Evolutionary conservation across 768 basidiomycete species (phyloP), one percentile per base, ranked within the genome.

Genomic region (Phylloporus arenicola): DNA sequence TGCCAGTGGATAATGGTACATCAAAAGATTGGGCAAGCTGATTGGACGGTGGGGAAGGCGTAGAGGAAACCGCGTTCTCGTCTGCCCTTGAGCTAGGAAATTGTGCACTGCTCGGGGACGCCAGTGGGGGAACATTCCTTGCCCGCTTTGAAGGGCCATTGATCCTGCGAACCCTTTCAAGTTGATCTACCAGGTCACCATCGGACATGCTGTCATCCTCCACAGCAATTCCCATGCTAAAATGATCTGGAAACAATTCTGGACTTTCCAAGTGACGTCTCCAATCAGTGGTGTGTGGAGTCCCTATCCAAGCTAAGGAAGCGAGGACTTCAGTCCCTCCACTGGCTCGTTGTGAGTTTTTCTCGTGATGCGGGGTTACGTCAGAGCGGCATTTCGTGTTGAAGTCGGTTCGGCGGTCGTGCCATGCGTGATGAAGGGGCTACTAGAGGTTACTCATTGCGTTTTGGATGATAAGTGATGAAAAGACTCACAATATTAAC

Each of bases 161-260:
- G 55, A 62, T 59, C 58, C 53, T 60, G 27, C 73, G 64, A 55
- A 79, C 73, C 19, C 63, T 62, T 58, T 81, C 79, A 22, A 81
- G 67, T 42, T 69, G 69, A 43, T 74, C 65, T 6, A 81, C 70
- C 11, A 81, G 65, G 31, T 67, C 72, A 55, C 79, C 78, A 58
- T 81, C 78, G 3, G 77, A 70, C 43, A 79, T 67, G 16, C 64
- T 72, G 24, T 78, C 73, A 43, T 79, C 75, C 24, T 72, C 77
- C 52, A 80, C 73, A 14, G 75, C 77, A 60, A 73, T 75, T 2
- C 75, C 75, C 42, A 80, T 62, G 45, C 47, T 45, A 25, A 66
- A 16, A 12, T 33, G 44, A 45, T 53, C 52, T 4, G 53, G 34
- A 14, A 45, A 24, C 39, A 31, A 50, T 17, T 27, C 13, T n/a